phyloP scores from a whole-genome alignment of 371 early-diverging fungal species.

The Capillidium heterosporum region DNA sequence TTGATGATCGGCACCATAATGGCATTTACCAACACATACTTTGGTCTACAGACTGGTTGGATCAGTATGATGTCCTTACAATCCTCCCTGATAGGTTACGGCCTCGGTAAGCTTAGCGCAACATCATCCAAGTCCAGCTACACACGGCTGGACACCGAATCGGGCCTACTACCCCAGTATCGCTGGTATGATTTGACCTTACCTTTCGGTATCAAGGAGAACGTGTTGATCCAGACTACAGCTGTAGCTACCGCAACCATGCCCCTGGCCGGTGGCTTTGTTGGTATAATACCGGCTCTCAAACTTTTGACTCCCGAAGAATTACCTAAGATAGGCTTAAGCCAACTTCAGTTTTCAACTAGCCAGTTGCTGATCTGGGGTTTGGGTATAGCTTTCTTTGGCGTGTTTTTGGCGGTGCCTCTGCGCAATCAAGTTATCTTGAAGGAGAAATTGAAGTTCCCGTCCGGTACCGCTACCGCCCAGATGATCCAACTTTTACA shows the following conservation, averaged over 20 bases:
- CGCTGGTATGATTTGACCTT: constrained; percentile 6
- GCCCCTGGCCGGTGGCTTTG: constrained; percentile 61
- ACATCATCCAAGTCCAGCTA: constrained; percentile 10
- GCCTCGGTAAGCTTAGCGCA: constrained; percentile 31
- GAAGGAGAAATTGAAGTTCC: constrained; percentile 62
- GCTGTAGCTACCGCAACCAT: constrained; percentile 74
- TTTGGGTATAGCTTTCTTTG: constrained; percentile 68
- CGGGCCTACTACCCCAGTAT: not conserved
- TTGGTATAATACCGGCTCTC: constrained; percentile 59
- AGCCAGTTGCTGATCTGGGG: constrained; percentile 52
- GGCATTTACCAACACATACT: constrained; percentile 73
- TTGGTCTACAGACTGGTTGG: constrained; percentile 74
- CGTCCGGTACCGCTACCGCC: constrained; percentile 74
- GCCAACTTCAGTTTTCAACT: constrained; percentile 10
- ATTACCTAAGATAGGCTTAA: constrained; percentile 17
- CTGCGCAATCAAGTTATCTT: constrained; percentile 60
- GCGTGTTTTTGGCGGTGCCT: constrained; percentile 78
- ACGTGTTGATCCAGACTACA: constrained; percentile 61
- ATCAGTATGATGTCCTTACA: constrained; percentile 78
- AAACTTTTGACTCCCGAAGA: constrained; percentile 37
- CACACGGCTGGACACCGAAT: not conserved
- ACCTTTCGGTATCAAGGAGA: constrained; percentile 55
- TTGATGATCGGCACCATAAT: constrained; percentile 44
- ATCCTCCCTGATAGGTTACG: constrained; percentile 56
- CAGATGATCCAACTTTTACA: constrained; percentile 68